These are phyloP conservation scores for Plenodomus lindquistii DNA, from an alignment of 2,329 filamentous ascomycete genomes.

Conservation along the genomic window DNA sequence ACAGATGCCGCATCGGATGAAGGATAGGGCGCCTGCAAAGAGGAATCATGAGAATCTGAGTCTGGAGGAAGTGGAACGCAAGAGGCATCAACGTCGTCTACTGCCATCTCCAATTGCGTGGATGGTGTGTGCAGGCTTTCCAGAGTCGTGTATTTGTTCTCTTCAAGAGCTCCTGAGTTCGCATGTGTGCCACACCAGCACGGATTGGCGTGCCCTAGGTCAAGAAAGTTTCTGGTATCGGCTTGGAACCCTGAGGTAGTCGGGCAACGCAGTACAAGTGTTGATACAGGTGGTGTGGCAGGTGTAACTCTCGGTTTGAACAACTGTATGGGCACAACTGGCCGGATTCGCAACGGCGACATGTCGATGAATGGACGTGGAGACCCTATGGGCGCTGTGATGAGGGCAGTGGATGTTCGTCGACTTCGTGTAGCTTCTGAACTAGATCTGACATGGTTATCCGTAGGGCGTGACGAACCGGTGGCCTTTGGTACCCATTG, in stretches of 20 bases:
- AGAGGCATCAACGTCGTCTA: too few species aligned
- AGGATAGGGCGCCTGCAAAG: not conserved
- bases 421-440: too few species aligned
- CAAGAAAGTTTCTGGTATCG: conserved; percentile 18
- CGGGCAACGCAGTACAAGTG: not conserved
- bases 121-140: not conserved
- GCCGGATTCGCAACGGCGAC: not conserved
- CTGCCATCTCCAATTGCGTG: not conserved
- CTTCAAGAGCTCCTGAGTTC: not conserved
- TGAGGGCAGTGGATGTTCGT: not conserved
- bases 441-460: not conserved
- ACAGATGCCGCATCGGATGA: not conserved
- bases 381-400: conserved; percentile 8
- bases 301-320: not conserved
- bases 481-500: not conserved
- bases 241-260: not conserved
- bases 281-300: not conserved
- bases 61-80: not conserved
- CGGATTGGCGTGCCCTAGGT: conserved; percentile 23
- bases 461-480: not conserved
- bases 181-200: conserved; percentile 24
- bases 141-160: not conserved
- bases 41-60: not conserved
- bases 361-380: conserved; percentile 8
- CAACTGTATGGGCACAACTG: not conserved